Conservation (phyloP, 2,329 filamentous ascomycete species). For the Claviceps digitariae region DNA sequence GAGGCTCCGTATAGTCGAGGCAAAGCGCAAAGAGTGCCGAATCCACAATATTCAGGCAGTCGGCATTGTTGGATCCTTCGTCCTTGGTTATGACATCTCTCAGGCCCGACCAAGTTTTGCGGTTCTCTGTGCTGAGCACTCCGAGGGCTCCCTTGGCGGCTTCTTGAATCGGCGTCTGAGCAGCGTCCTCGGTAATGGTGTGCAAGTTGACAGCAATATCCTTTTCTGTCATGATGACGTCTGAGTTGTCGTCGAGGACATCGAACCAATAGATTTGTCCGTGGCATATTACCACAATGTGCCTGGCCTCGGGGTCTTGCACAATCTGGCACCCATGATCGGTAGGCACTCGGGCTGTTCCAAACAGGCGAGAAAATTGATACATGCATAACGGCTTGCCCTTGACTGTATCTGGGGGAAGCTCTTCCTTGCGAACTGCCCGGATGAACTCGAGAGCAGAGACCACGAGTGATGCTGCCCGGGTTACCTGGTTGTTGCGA, state of each 20-base stretch:
- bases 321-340: slow-evolving; percentile 92
- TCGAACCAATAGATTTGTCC: slow-evolving; percentile 99
- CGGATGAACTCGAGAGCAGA: slow-evolving; percentile 87
- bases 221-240: slow-evolving; percentile 93
- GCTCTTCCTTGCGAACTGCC: slow-evolving; percentile 82
- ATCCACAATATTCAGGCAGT: slow-evolving; percentile 91
- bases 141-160: slow-evolving; percentile 91
- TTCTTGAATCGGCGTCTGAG: slow-evolving; percentile 79
- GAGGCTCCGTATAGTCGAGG: slow-evolving; percentile 81
- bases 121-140: slow-evolving; percentile 89
- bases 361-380: slow-evolving; percentile 90
- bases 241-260: slow-evolving; percentile 84
- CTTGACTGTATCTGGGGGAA: slow-evolving; percentile 75
- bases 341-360: slow-evolving; percentile 85
- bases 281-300: slow-evolving; percentile 83
- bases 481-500: slow-evolving; percentile 89
- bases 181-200: slow-evolving; percentile 82
- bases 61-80: slow-evolving; percentile 82
- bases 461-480: slow-evolving; percentile 80
- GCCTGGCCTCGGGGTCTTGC: slow-evolving; percentile 84
- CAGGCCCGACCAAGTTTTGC: slow-evolving; percentile 88
- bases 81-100: slow-evolving; percentile 79
- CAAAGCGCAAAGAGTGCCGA: slow-evolving; percentile 87
- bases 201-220: slow-evolving; percentile 85
- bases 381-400: slow-evolving; percentile 92